Base-by-base conservation (phyloP, 2,329 filamentous ascomycete species). In the Teratosphaeria zuluensis region DNA sequence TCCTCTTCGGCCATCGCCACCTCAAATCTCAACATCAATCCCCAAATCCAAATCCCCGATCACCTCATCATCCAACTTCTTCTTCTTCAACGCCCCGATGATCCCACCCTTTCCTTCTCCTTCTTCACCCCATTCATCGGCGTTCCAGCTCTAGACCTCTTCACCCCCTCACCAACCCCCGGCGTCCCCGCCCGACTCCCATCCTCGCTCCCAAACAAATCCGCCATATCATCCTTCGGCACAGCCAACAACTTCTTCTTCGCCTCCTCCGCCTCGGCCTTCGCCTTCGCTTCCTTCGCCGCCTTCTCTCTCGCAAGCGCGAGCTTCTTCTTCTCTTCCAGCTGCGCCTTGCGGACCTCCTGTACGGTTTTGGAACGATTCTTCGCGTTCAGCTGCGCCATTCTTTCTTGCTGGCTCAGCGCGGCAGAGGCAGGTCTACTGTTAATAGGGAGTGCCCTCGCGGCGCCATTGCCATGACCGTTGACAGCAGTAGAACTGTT, bases 51-150 rank as follows among this genome's bases (percentile, higher is more conserved):
- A 78, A 30, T 85, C 82, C 1, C 88, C 91, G 73, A 97, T 92
- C 58, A 96, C 88, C 69, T 97, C 94, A 70, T 97, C 94, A 62
- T 96, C 92, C 78, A 88, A 87, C 59, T 91, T 82, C 75, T 89
- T 81, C 65, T 80, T 86, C 65, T 76, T 75, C 55, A 76, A 74
- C 42, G 72, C 64, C 31, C 67, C 68, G 59, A 73, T 31, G 24
- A 33, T 12, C n/a, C n/a, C 56, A 14, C 28, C 72, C 67, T 82
- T 84, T 82, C 84, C 65, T 84, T 80, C 62, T 69, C 68, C 54
- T 53, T 57, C 24, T 31, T 52, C 6, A 31, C 53, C 31, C 55
- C 62, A 51, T 61, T 64, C 54, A 64, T 66, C 73, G 72, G 67
- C 62, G 76, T 68, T 78, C 66, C 63, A 5, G 70, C 68, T 19